Evolutionary conservation across 2,329 filamentous ascomycete species (phyloP), one percentile per base, ranked within the genome.

Genomic region (Didymella exigua): DNA sequence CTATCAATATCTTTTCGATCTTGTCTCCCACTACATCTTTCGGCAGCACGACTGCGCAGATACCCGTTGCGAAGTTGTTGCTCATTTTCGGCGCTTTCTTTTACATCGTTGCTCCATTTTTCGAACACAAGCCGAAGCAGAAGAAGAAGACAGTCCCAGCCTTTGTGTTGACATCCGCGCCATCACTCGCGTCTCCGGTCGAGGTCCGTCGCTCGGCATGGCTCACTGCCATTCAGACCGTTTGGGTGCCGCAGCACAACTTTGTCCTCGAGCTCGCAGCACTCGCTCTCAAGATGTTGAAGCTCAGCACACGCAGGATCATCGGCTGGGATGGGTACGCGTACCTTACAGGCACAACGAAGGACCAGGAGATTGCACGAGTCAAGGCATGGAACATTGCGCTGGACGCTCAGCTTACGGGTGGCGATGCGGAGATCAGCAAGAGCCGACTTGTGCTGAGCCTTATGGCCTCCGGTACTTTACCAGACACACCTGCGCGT

Each of bases 351-450:
- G 91, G 91, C 0, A 84, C 89, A 42, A 93, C 89, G 1, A 86
- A 89, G 62, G 91, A 96, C 54, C 88, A 96, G 72, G 93, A 97
- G 73, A 85, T 84, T 46, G 93, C 91, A 6, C 86, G 93, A 24
- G 84, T 96, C 67, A 95, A 96, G 77, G 91, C 92, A 0, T 98
- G 93, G 93, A 85, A 89, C 29, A 96, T 96, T 67, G 93, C 93
- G 13, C 84, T 97, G 49, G 93, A 98, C 74, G 92, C 93, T 23
- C 93, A 97, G 73, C 82, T 98, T 18, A 91, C 91, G 9, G 93
- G 93, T 36, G 93, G 93, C 13, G 93, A 97, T 74, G 84, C 88
- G 8, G 90, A 96, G 72, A 89, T 97, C 64, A 96, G 89, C 79
- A 92, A 89, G 75, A 92, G 90, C 73, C 87, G 93, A 44, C 81